Percentiles rank a stretch among this genome's conserved stretches.
Evolutionary conservation across 2,329 filamentous ascomycete species (phyloP).

Genomic region (Pseudogymnoascus sp.): DNA sequence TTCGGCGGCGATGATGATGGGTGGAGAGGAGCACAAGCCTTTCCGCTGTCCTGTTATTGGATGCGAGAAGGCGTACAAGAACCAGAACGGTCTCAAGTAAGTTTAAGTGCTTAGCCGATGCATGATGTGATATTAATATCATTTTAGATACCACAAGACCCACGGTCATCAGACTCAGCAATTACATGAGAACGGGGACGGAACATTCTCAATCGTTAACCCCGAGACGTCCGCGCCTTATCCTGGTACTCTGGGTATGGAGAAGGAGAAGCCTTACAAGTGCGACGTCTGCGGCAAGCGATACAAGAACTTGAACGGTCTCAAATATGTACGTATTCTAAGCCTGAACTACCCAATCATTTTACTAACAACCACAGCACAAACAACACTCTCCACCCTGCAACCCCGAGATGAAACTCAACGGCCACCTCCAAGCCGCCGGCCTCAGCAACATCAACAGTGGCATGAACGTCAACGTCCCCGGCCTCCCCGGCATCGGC

Average conservation of each 20-base stretch:
- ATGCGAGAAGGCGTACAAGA: constrained; percentile 99
- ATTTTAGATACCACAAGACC: constrained; percentile 56
- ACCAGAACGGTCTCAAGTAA: constrained; percentile 96
- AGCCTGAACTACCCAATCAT: no score
- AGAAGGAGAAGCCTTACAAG: constrained; percentile 98
- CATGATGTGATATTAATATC: constrained; percentile 12
- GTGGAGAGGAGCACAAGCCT: constrained; percentile 88
- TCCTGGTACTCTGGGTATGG: constrained; percentile 96
- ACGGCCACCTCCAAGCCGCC: constrained; percentile 26
- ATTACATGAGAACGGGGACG: constrained; percentile 91
- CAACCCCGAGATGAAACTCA: constrained; percentile 67
- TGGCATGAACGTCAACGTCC: constrained; percentile 20
- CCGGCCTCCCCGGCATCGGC: constrained; percentile 47
- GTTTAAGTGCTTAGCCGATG: constrained; percentile 19
- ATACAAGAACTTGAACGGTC: constrained; percentile 97
- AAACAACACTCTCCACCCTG: constrained; percentile 81
- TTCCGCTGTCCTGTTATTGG: constrained; percentile 97
- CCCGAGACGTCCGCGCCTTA: constrained; percentile 91
- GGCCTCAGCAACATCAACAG: constrained; percentile 31
- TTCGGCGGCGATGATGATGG: constrained; percentile 45
- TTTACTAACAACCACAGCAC: constrained; percentile 42
- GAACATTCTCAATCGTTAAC: constrained; percentile 96
- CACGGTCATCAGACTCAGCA: constrained; percentile 97
- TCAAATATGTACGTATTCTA: constrained; percentile 69
- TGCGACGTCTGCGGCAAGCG: constrained; percentile 96